Conservation (phyloP, 106 monocot species). For the Dendrobium chrysotoxum region DNA sequence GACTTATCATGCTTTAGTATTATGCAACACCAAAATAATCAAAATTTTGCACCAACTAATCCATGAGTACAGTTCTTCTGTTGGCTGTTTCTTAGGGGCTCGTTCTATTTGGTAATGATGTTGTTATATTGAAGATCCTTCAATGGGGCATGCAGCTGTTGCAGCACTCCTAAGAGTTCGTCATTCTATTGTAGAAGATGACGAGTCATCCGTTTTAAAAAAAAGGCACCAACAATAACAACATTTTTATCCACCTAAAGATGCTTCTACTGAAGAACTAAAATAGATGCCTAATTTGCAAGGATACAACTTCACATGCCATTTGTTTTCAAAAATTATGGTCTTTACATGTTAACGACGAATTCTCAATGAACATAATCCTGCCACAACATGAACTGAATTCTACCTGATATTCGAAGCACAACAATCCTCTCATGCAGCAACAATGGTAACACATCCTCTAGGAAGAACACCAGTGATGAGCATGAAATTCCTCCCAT, state of each 20-base stretch:
- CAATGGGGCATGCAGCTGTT: too few relatives aligned
- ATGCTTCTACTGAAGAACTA: neutral
- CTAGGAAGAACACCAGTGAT: neutral
- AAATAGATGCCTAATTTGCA: neutral
- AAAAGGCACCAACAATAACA: neutral
- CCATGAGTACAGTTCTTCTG: too few relatives aligned
- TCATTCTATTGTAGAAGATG: too few relatives aligned
- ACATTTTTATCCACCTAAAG: neutral
- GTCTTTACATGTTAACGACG: too few relatives aligned
- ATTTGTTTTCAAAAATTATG: too few relatives aligned
- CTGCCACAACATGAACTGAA: neutral
- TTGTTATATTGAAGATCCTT: too few relatives aligned
- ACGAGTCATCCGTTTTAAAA: neutral
- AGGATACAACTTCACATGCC: neutral
- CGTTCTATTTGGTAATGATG: too few relatives aligned
- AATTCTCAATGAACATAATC: neutral
- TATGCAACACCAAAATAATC: too few relatives aligned
- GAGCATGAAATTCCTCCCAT: neutral
- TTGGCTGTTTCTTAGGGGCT: too few relatives aligned
- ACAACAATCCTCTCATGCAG: neutral
- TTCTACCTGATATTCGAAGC: neutral
- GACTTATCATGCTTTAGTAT: too few relatives aligned
- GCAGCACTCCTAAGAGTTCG: too few relatives aligned
- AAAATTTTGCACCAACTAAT: too few relatives aligned
- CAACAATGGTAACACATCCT: neutral